A percentile compares a stretch with the other conserved stretches of the same genome.
Evolutionary conservation across 345 rosid genomes (phyloP).

Genomic region (Sapria himalayana): DNA sequence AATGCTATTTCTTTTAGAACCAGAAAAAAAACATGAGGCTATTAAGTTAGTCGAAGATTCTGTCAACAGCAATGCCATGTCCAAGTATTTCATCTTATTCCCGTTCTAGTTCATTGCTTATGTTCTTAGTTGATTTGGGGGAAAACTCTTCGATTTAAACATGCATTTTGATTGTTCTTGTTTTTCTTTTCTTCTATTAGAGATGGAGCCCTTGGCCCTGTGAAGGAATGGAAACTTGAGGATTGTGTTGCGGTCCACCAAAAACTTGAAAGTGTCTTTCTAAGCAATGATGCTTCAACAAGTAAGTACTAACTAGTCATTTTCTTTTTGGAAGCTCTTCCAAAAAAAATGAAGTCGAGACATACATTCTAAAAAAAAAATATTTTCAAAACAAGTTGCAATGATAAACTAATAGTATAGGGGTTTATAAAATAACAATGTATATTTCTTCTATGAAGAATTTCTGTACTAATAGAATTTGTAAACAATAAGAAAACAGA

Average conservation of each 20-base stretch:
- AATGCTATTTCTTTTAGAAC: slow-evolving; percentile 50
- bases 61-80: slow-evolving; percentile 25
- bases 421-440: too few relatives aligned
- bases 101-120: background rate
- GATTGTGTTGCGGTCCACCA: slow-evolving; percentile 69
- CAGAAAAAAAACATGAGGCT: slow-evolving; percentile 51
- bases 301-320: slow-evolving; percentile 57
- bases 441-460: too few relatives aligned
- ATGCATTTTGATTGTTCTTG: slow-evolving; percentile 2
- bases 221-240: slow-evolving; percentile 58
- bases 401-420: too few relatives aligned
- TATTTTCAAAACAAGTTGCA: too few relatives aligned
- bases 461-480: too few relatives aligned
- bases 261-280: slow-evolving; percentile 27
- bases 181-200: slow-evolving; percentile 14
- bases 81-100: slow-evolving; percentile 17
- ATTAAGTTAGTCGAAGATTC: slow-evolving; percentile 61
- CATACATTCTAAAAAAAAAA: too few relatives aligned
- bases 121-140: background rate
- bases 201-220: slow-evolving; percentile 39
- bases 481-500: too few relatives aligned
- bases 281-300: slow-evolving; percentile 46
- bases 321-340: too few relatives aligned
- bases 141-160: too few relatives aligned
- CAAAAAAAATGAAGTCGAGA: too few relatives aligned